A percentile compares a stretch with the other conserved stretches of the same genome.
Evolutionary conservation across 2,329 filamentous ascomycete genomes (phyloP).

Genomic region (Curvularia sp.): DNA sequence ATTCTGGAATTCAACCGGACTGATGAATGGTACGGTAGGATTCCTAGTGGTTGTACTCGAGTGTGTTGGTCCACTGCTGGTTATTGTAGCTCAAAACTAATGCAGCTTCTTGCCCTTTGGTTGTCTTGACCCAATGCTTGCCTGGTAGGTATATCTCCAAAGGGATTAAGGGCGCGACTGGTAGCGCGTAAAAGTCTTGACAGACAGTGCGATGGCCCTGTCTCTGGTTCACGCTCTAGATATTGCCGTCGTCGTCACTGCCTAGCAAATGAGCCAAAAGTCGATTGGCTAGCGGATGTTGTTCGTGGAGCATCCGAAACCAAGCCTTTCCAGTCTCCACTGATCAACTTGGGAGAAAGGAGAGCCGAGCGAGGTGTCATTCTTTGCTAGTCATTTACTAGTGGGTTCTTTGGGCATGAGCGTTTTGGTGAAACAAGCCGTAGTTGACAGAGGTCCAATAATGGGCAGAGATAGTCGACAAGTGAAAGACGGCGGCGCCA

Average conservation of each 20-base stretch:
- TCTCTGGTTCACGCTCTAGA: constrained; percentile 13
- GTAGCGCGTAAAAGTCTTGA: not conserved
- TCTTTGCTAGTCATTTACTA: constrained; percentile 13
- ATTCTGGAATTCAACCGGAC: not conserved
- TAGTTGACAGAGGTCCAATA: constrained; percentile 19
- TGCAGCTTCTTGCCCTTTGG: not conserved
- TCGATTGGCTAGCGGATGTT: constrained; percentile 12
- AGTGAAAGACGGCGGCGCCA: constrained; percentile 15
- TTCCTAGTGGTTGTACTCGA: not conserved
- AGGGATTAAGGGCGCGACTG: not conserved
- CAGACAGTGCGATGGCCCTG: not conserved
- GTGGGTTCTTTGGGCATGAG: constrained; percentile 14
- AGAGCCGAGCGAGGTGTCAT: constrained; percentile 1
- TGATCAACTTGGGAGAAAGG: constrained; percentile 18
- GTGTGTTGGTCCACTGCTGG: not conserved
- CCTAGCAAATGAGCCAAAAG: not conserved
- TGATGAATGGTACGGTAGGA: not conserved
- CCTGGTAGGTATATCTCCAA: not conserved
- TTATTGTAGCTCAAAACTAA: not conserved
- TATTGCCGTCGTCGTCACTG: not conserved
- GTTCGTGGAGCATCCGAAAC: constrained; percentile 17
- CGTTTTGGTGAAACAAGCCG: constrained; percentile 23
- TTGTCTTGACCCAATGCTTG: not conserved
- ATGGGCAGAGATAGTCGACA: not conserved
- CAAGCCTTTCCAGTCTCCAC: constrained; percentile 14